Base-by-base conservation (phyloP, 352 stramenopile genomes). In the Phytopythium boreale region DNA sequence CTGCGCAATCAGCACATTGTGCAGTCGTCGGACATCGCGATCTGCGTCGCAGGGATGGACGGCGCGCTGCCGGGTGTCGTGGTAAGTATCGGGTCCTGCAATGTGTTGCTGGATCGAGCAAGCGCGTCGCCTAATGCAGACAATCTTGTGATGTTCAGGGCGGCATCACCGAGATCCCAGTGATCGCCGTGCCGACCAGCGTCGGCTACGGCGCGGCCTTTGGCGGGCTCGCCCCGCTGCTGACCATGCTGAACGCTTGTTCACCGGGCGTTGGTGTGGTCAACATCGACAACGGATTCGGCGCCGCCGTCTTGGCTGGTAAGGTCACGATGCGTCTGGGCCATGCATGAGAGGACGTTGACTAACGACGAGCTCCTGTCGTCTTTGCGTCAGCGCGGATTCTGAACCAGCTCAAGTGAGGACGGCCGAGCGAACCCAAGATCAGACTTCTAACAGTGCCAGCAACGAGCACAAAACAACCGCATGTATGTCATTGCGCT, bases 221-320 rank as follows among this genome's bases (percentile, higher is more conserved):
- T 56, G 84, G 89, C 3, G 97, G 97, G 0, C 74, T 99, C 12
- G 96, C 93, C 56, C 96, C 97, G 0, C 77, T 99, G 51, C 75
- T 99, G 20, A 99, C 97, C 12, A 99, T 99, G 96, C 80, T 99
- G 37, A 99, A 99, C 74, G 95, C 90, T 22, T 99, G 97, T 71
- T 97, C 94, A 47, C 97, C 97, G 17, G 97, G 97, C n/a, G 96
- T 99, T 3, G 93, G 91, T n/a, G 96, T 99, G 43, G 95, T 99
- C n/a, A 99, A 99, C 74, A 98, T 99, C 64, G 97, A 99, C 76
- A 99, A 99, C 70, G 97, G 97, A 39, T 99, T 99, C 77, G 97
- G 97, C 8, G 97, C 93, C 6, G 97, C 97, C 11, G 94, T 97
- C 1, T 87, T 98, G 29, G 97, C 96, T 75, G 82, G 87, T 95